Conservation (phyloP, 257 asterid species). For the Ligustrum vulgare region DNA sequence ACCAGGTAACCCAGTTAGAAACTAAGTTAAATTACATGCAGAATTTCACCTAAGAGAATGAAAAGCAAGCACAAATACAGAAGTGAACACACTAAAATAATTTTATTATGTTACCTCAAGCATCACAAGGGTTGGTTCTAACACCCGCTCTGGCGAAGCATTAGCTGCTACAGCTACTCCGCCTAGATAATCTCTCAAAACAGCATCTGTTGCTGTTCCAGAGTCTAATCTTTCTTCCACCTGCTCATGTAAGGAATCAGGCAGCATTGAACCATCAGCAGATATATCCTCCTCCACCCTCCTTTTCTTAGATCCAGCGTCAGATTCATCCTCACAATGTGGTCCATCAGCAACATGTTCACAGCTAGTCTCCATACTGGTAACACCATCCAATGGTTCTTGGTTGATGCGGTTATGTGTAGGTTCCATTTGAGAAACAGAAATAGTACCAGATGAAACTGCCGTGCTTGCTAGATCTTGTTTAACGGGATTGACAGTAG, state of each 20-base stretch:
- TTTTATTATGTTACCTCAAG: slow-evolving; percentile 67
- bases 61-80: slow-evolving; percentile 6
- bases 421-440: slow-evolving; percentile 60
- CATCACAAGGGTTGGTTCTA: slow-evolving; percentile 98
- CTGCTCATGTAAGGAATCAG: slow-evolving; percentile 60
- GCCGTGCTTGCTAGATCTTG: slow-evolving; percentile 41
- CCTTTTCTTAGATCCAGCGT: slow-evolving; percentile 80
- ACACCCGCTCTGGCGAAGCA: slow-evolving; percentile 89
- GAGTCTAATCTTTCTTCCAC: slow-evolving; percentile 60
- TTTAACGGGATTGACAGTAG: slow-evolving; percentile 35
- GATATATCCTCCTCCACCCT: slow-evolving; percentile 70
- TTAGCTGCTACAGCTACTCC: slow-evolving; percentile 66
- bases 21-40: not conserved
- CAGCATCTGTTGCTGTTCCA: slow-evolving; percentile 50
- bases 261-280: slow-evolving; percentile 57
- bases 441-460: slow-evolving; percentile 48
- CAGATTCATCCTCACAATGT: slow-evolving; percentile 63
- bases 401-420: slow-evolving; percentile 53
- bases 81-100: not conserved
- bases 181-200: slow-evolving; percentile 62
- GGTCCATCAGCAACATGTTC: slow-evolving; percentile 57
- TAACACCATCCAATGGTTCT: slow-evolving; percentile 63
- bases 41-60: not conserved
- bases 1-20: not conserved
- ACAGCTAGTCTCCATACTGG: slow-evolving; percentile 78